These are phyloP conservation scores for Penicillium italicum DNA, from an alignment of 2,329 filamentous ascomycete species.

Conservation along the genomic window DNA sequence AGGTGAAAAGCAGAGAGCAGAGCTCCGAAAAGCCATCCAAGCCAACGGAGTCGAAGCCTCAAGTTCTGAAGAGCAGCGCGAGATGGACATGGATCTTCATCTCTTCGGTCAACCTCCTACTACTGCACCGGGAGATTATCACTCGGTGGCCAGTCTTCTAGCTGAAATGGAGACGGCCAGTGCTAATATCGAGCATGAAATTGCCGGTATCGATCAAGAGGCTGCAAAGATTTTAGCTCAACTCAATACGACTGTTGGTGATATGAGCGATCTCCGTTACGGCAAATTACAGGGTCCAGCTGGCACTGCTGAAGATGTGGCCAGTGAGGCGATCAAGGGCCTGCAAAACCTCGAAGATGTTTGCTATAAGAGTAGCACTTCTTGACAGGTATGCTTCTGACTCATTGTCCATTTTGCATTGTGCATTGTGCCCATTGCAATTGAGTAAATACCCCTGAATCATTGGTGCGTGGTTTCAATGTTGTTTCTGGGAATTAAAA, in stretches of 20 bases:
- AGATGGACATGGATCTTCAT: constrained; percentile 51
- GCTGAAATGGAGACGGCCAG: constrained; percentile 67
- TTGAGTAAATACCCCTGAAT: neutral
- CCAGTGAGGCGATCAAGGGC: constrained; percentile 64
- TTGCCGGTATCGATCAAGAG: constrained; percentile 63
- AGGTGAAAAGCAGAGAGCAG: constrained; percentile 38
- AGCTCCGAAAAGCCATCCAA: constrained; percentile 34
- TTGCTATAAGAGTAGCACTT: constrained; percentile 47
- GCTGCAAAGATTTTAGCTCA: constrained; percentile 58
- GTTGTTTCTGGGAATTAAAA: neutral
- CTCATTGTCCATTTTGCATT: neutral
- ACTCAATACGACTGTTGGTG: constrained; percentile 64
- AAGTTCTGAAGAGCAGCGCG: constrained; percentile 34
- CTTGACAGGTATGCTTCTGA: constrained; percentile 1
- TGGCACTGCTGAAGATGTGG: constrained; percentile 57
- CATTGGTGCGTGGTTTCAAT: neutral
- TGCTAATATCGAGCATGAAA: constrained; percentile 63
- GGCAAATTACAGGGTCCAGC: constrained; percentile 59
- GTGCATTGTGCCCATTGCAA: neutral
- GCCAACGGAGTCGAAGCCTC: constrained; percentile 35
- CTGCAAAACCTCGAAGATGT: constrained; percentile 61
- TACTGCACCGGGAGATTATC: constrained; percentile 43
- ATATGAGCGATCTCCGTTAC: constrained; percentile 77
- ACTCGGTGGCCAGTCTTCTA: constrained; percentile 63
- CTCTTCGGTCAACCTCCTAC: constrained; percentile 54